Evolutionary conservation across 805 yeast genomes (phyloP).

Genomic region (Blastobotrys peoriensis): DNA sequence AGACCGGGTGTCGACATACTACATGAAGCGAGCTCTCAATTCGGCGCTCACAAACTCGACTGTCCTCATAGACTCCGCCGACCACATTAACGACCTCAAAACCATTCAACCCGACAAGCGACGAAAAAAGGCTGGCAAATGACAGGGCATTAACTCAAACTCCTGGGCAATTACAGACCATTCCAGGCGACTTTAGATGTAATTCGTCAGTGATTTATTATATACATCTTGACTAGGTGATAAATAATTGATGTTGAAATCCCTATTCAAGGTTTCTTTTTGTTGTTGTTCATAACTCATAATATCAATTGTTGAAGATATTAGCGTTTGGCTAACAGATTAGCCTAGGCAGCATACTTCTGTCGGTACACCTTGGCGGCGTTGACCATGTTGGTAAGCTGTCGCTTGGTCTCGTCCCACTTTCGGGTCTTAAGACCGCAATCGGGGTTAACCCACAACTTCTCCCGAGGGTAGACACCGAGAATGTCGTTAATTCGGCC

Average conservation of each 20-base stretch:
- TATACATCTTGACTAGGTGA: constrained; percentile 2
- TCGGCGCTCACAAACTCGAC: background rate
- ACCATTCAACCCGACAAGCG: background rate
- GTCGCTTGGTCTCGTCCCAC: constrained; percentile 94
- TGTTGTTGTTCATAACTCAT: constrained; percentile 1
- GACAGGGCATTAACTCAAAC: too few species aligned
- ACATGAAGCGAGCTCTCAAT: constrained; percentile 21
- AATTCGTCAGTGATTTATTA: too few species aligned
- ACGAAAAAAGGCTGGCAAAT: too few species aligned
- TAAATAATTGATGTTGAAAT: constrained; percentile 4
- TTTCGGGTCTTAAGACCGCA: constrained; percentile 99
- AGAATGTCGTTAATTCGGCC: constrained; percentile 89
- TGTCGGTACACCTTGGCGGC: constrained; percentile 96
- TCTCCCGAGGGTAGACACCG: constrained; percentile 95
- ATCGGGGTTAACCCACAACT: constrained; percentile 99
- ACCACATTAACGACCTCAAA: background rate
- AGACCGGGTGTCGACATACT: background rate
- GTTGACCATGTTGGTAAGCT: constrained; percentile 97
- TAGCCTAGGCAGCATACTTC: constrained; percentile 32
- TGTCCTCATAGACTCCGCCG: background rate
- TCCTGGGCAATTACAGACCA: too few species aligned
- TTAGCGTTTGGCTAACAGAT: background rate
- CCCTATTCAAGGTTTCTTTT: constrained; percentile 1
- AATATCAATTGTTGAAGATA: constrained; percentile 2
- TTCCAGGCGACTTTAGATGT: too few species aligned